phyloP scores from a whole-genome alignment of 73 alveolate species.

The Durusdinium trenchii region DNA sequence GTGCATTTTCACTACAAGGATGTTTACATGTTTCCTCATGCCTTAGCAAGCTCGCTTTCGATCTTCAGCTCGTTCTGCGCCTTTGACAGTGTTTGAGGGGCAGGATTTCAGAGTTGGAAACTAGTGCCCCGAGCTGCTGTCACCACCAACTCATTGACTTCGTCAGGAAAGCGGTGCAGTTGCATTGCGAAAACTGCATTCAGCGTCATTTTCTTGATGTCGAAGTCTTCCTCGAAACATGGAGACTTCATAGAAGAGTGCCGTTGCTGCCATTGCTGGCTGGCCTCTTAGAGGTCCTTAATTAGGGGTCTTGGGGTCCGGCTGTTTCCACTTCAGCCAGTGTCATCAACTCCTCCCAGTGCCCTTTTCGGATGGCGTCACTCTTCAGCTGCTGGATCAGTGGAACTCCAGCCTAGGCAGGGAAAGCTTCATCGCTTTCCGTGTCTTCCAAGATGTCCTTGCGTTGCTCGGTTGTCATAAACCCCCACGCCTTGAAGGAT shows the following conservation, averaged over 20 bases:
- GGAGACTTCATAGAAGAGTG: background rate
- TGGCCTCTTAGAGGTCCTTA: background rate
- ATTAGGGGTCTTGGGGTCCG: background rate
- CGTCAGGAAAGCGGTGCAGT: constrained; percentile 98
- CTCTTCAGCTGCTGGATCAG: constrained; percentile 98
- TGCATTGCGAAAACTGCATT: constrained; percentile 98
- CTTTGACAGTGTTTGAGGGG: background rate
- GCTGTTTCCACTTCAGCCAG: constrained; percentile 98
- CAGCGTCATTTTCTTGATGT: constrained; percentile 98
- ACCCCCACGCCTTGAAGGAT: constrained; percentile 95
- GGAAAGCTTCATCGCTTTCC: constrained; percentile 98
- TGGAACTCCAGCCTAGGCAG: constrained; percentile 97
- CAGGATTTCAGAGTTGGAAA: background rate
- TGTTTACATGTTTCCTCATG: background rate
- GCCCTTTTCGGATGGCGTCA: constrained; percentile 98
- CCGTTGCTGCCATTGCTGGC: background rate
- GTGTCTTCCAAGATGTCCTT: constrained; percentile 97
- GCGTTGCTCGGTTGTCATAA: constrained; percentile 96
- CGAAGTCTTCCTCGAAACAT: constrained; percentile 96
- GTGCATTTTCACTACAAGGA: background rate
- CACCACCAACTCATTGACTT: constrained; percentile 98
- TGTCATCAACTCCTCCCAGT: constrained; percentile 98
- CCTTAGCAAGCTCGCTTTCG: constrained; percentile 92
- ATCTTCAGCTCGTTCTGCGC: constrained; percentile 93
- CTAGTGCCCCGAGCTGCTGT: background rate